Base-by-base conservation (phyloP, 2,329 filamentous ascomycete genomes). In the Erysiphe pulchra region DNA sequence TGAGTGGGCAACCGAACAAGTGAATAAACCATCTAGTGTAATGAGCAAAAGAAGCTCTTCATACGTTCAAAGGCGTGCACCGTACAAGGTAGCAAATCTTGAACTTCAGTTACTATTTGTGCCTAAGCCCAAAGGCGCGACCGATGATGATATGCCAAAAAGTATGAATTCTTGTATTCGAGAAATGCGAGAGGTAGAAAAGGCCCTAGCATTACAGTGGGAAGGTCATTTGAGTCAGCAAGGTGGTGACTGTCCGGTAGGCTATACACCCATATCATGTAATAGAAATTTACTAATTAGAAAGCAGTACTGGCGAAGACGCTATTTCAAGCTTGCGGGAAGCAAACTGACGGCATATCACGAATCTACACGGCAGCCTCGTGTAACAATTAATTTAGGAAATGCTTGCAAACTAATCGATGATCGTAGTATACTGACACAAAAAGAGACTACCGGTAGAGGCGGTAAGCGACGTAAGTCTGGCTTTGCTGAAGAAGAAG, bases 141-240 rank as follows among this genome's bases (percentile, higher is more conserved):
- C 75, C 44, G 90, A 95, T 51, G 86, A 94, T 14, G 87, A 95
- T 53, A 94, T 98, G 84, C 90, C 90, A 46, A 95, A 95, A 75
- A 94, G 86, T 66, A 93, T 98, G 86, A 92, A 90, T 62, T 81
- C 83, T 39, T 93, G 85, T 60, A 80, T 95, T 54, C 74, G 90
- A 16, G 90, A 95, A 64, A 76, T 98, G 63, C 83, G 80, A 62
- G 83, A 87, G 45, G 85, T 87, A 1, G 85, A 93, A 59, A 80
- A 81, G 59, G 71, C 81, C 50, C 72, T 80, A 50, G 70, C 78
- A 43, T 75, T 80, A 50, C 79, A 75, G 54, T 92, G 74, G 68
- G 87, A 98, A 61, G 87, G 90, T 30, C 77, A 80, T 56, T 66
- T 98, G 48, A 94, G 86, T 60, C 90, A 98, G 60, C 90, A 98